A percentile compares a stretch with the other conserved stretches of the same genome.
These are phyloP conservation scores for Porodaedalea pini DNA, from an alignment of 1,284 basidiomycete species.

Conservation along the genomic window DNA sequence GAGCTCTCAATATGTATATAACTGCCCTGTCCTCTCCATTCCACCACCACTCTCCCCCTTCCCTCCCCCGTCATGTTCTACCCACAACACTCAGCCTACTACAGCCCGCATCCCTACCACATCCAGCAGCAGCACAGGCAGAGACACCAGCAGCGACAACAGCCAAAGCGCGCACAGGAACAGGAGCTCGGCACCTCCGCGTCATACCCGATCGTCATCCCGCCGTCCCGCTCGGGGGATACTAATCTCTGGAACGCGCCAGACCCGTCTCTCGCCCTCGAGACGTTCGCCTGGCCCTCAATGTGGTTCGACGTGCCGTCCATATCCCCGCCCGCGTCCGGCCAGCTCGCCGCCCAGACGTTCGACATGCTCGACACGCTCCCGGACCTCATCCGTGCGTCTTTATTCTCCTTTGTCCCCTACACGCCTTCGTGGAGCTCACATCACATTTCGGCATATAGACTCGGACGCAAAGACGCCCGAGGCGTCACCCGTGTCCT, in stretches of 20 bases:
- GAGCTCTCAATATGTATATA: conserved; percentile 8
- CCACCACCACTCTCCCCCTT: neutral
- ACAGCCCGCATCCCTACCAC: neutral
- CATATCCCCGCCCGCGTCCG: neutral
- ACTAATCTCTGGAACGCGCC: neutral
- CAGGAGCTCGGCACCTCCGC: conserved; percentile 3
- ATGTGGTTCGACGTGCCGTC: conserved; percentile 21
- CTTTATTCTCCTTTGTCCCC: neutral
- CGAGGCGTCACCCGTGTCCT: conserved; percentile 15
- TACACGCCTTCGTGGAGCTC: neutral
- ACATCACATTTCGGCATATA: neutral
- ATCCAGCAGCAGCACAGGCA: conserved; percentile 6
- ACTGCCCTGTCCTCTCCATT: neutral
- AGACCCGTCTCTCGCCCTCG: neutral
- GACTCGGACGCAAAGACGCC: conserved; percentile 18
- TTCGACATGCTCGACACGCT: conserved; percentile 4
- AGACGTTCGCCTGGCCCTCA: conserved; percentile 19
- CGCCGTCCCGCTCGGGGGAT: neutral
- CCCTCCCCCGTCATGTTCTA: neutral
- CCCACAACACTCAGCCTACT: neutral
- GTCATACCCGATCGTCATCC: conserved; percentile 7
- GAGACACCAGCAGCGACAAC: neutral
- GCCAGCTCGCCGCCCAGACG: neutral
- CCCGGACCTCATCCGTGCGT: conserved; percentile 20
- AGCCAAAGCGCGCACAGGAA: neutral